Evolutionary conservation across 1,284 basidiomycete species (phyloP).

Genomic region (Cutaneotrichosporon cavernicola): DNA sequence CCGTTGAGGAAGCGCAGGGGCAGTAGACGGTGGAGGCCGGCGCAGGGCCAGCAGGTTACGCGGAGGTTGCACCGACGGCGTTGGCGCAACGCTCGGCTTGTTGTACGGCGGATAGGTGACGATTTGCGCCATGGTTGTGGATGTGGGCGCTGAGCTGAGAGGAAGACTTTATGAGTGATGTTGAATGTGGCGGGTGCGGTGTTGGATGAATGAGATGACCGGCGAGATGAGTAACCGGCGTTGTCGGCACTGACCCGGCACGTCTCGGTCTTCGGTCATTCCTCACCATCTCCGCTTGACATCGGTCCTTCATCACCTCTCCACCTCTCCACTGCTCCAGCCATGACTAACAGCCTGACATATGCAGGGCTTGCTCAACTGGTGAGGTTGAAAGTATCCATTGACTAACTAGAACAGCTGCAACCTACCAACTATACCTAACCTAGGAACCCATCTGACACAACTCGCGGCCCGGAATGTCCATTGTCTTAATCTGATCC

Average conservation of each 20-base stretch:
- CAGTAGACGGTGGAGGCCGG: conserved; percentile 15
- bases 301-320: no score
- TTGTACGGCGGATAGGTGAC: conserved; percentile 12
- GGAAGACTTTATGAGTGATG: not conserved
- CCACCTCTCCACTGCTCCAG: no score
- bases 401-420: no score
- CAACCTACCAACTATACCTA: not conserved
- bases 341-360: no score
- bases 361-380: no score
- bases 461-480: not conserved
- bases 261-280: not conserved
- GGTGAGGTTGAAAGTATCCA: no score
- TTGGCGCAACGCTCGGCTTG: not conserved
- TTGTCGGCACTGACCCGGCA: not conserved
- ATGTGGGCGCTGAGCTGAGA: not conserved
- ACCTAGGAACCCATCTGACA: not conserved
- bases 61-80: conserved; percentile 10
- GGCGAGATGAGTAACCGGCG: not conserved
- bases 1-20: conserved; percentile 10
- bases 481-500: conserved; percentile 3
- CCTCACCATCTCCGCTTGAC: not conserved
- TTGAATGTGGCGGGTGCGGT: no score
- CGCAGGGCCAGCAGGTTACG: conserved; percentile 7
- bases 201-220: not conserved
- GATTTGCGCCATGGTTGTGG: conserved; percentile 5